A percentile compares a stretch with the other conserved stretches of the same genome.
Evolutionary conservation across 768 basidiomycete genomes (phyloP).

Genomic region (Mycena sanguinolenta): DNA sequence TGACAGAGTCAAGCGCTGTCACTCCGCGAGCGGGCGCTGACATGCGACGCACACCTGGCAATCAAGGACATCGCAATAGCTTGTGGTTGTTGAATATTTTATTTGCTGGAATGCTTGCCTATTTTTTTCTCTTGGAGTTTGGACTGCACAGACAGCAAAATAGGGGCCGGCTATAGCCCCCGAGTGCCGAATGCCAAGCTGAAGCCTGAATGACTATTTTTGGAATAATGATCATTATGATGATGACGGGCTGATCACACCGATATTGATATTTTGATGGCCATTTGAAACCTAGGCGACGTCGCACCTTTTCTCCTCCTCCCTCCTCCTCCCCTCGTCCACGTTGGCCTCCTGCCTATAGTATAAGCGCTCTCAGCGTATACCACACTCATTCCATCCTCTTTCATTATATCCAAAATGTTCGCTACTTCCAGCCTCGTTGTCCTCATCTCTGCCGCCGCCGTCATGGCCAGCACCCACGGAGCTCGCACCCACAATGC

Average conservation of each 20-base stretch:
- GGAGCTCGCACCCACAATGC: constrained; percentile 7
- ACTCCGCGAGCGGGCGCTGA: not conserved
- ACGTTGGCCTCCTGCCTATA: constrained; percentile 3
- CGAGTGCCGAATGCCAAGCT: too few relatives aligned
- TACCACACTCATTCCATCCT: constrained; percentile 27
- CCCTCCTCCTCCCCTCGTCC: constrained; percentile 13
- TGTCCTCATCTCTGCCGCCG: constrained; percentile 25
- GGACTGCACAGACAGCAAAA: too few relatives aligned
- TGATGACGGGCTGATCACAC: not conserved
- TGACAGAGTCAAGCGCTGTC: not conserved
- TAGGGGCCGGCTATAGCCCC: too few relatives aligned
- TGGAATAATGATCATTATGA: not conserved
- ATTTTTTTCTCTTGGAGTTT: too few relatives aligned
- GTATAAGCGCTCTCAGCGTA: constrained; percentile 1
- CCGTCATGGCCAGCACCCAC: constrained; percentile 12
- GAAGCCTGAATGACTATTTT: too few relatives aligned
- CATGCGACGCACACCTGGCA: too few relatives aligned
- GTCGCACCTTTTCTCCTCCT: not conserved
- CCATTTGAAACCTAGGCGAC: constrained; percentile 6
- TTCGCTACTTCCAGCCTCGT: constrained; percentile 20
- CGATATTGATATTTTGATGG: constrained; percentile 2
- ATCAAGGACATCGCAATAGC: too few relatives aligned
- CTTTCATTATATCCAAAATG: constrained; percentile 19
- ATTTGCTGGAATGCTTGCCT: too few relatives aligned
- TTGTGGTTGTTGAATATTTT: too few relatives aligned